These are phyloP conservation scores for Fusarium ambrosium DNA, from an alignment of 2,329 filamentous ascomycete genomes.

Conservation along the genomic window DNA sequence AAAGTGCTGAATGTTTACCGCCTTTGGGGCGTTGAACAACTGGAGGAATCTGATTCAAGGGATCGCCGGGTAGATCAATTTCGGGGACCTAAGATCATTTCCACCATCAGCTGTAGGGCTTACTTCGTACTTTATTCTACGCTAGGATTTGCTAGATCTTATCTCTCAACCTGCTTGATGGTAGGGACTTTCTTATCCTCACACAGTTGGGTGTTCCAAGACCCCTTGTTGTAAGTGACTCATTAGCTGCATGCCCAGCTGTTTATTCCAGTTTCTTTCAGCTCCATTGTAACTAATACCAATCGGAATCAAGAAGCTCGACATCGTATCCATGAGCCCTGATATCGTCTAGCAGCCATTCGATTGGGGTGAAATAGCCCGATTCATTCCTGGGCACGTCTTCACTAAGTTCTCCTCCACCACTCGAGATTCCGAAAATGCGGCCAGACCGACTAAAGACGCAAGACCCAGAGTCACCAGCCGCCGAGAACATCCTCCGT, in stretches of 20 bases:
- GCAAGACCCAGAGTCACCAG: conserved; percentile 13
- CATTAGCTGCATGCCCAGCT: background rate
- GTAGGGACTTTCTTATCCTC: background rate
- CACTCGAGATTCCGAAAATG: conserved; percentile 4
- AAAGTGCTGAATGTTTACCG: background rate
- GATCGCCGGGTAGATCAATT: background rate
- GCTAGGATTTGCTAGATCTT: background rate
- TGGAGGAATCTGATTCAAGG: background rate
- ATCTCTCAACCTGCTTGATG: background rate
- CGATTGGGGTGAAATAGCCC: conserved; percentile 17
- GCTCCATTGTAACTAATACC: background rate
- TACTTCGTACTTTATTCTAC: background rate
- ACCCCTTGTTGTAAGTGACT: background rate
- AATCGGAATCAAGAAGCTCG: background rate
- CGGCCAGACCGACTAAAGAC: conserved; percentile 5
- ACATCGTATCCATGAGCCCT: conserved; percentile 13
- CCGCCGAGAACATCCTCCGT: background rate
- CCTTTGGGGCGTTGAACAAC: background rate
- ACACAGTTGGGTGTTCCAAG: background rate
- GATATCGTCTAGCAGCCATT: conserved; percentile 23
- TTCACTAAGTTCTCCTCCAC: background rate
- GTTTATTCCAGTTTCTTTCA: background rate
- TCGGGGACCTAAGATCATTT: background rate
- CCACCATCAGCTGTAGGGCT: background rate
- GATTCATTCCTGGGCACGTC: background rate